Percentiles rank a stretch among this genome's conserved stretches.
Evolutionary conservation across 73 alveolate species (phyloP).

Genomic region (Symbiodinium natans): DNA sequence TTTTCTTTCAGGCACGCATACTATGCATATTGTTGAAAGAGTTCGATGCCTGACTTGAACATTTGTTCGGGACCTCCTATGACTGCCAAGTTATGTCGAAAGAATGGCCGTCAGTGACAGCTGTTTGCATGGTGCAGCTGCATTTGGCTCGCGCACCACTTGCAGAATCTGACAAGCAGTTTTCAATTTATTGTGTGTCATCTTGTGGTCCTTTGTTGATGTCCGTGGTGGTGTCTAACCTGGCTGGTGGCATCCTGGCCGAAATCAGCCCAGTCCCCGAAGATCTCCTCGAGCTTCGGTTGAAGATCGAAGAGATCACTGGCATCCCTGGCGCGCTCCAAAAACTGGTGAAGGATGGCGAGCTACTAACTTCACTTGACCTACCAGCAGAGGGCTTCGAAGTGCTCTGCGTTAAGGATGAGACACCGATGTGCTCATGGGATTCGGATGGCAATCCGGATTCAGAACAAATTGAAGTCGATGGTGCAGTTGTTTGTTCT

Average conservation of each 20-base stretch:
- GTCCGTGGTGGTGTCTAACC: slow-evolving; percentile 50
- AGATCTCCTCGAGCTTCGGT: not conserved
- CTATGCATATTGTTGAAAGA: no score
- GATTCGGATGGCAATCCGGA: not conserved
- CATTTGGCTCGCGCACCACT: no score
- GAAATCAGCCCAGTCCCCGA: slow-evolving; percentile 9
- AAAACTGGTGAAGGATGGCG: slow-evolving; percentile 48
- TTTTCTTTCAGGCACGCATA: slow-evolving; percentile 9
- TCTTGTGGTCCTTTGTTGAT: no score
- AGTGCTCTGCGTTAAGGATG: slow-evolving; percentile 44
- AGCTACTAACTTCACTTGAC: not conserved
- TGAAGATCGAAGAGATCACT: not conserved
- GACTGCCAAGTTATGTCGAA: no score
- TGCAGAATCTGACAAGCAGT: no score
- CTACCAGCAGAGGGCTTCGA: slow-evolving; percentile 3
- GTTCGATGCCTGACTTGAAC: no score
- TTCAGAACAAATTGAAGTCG: not conserved
- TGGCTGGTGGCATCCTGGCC: slow-evolving; percentile 34
- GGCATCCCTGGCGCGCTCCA: slow-evolving; percentile 73
- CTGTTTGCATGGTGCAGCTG: no score
- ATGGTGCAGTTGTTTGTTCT: not conserved
- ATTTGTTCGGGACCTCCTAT: no score
- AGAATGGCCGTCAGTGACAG: no score
- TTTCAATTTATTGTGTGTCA: no score
- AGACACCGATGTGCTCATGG: slow-evolving; percentile 80